Conservation (phyloP, 345 rosid species). For the Abelmoschus esculentus region DNA sequence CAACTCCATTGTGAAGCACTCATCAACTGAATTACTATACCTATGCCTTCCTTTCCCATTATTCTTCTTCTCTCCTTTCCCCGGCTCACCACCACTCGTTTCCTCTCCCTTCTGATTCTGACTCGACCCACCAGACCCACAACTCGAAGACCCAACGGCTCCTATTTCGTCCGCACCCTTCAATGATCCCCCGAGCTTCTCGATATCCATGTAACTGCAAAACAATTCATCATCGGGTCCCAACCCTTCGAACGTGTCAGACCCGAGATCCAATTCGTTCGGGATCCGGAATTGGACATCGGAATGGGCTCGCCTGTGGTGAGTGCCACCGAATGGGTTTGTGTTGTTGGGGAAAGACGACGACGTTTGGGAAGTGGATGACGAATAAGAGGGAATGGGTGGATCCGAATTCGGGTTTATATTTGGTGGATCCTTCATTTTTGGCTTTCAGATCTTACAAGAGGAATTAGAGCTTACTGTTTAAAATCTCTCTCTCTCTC, state of each 20-base stretch:
- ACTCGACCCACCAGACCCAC: constrained; percentile 1
- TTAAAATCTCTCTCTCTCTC: not conserved
- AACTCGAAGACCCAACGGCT: constrained; percentile 22
- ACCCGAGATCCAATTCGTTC: constrained; percentile 54
- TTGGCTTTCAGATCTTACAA: constrained; percentile 18
- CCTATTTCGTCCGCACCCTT: constrained; percentile 15
- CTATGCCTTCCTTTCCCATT: constrained; percentile 51
- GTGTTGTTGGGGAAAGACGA: constrained; percentile 9
- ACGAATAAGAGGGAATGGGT: constrained; percentile 5
- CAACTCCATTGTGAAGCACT: constrained; percentile 46
- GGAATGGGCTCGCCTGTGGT: constrained; percentile 75
- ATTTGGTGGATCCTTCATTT: constrained; percentile 38
- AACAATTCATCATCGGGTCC: constrained; percentile 77
- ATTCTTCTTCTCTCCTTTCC: constrained; percentile 5
- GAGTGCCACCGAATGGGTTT: constrained; percentile 31
- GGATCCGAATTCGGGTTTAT: constrained; percentile 11
- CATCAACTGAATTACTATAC: constrained; percentile 76
- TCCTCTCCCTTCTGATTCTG: constrained; percentile 27
- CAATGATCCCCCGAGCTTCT: constrained; percentile 59
- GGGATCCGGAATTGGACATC: constrained; percentile 73
- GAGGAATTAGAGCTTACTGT: constrained; percentile 1
- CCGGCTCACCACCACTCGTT: constrained; percentile 14
- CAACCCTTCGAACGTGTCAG: constrained; percentile 57
- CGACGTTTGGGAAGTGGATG: not conserved
- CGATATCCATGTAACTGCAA: constrained; percentile 72